Base-by-base conservation (phyloP, 2,329 filamentous ascomycete species). In the Pyricularia grisea region DNA sequence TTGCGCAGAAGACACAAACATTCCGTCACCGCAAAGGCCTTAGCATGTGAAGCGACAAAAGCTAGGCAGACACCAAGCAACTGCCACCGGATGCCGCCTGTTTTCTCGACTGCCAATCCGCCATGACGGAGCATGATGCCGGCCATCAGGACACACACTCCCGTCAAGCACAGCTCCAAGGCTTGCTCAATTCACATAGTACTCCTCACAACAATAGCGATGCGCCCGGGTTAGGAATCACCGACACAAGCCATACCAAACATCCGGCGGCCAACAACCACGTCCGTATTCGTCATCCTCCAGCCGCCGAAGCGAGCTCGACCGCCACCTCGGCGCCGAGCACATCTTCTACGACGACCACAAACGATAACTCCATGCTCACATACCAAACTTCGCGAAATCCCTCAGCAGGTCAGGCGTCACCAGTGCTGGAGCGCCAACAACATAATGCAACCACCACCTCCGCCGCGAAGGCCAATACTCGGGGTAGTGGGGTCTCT, bases 61-160 rank as follows among this genome's bases (percentile, higher is more conserved):
- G 60, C 60, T 23, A 63, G 60, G 23, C 60, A 63, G 60, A 63
- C 60, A 63, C 60, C 25, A 63, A 63, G 60, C 27, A 63, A 28
- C 60, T 28, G 60, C 60, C 60, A 63, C 25, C 60, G 60, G 60
- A 63, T 63, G 60, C 60, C 60, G 60, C 60, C 60, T 28, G 60
- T 63, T 20, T 28, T 14, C 60, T 17, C 60, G 60, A 10, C 60
- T 28, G 60, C 60, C 60, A 63, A 28, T 63, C 60, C 74, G 75
- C 74, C 69, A 79, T 79, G 77, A 75, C 75, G 71, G 73, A 77
- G 68, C 72, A 75, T 71, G 73, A 76, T 73, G 74, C 71, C 67
- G 74, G 73, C 71, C 72, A 68, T 68, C 67, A 50, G 33, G 58
- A 64, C 31, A 33, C 60, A 28, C 55, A 63, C 30, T 31, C 31